Evolutionary conservation across 2,329 filamentous ascomycete species (phyloP).

Genomic region (Penicillium sp.): DNA sequence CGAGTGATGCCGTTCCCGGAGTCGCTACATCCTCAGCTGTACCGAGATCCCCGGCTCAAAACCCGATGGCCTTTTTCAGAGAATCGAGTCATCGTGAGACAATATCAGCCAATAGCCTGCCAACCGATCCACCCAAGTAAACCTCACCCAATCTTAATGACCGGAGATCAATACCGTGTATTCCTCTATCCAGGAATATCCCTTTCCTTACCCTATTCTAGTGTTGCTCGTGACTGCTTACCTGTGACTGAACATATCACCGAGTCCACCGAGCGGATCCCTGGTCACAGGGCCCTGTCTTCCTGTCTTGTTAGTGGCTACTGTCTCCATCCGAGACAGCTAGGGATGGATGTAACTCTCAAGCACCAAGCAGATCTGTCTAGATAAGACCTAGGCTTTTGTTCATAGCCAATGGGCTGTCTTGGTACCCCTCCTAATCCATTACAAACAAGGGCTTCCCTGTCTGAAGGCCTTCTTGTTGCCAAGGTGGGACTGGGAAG

Average conservation of each 20-base stretch:
- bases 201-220: not conserved
- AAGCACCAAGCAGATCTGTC: not conserved
- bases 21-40: not conserved
- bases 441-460: not conserved
- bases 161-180: not conserved
- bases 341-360: not conserved
- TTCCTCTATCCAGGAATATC: not conserved
- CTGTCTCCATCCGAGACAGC: not conserved
- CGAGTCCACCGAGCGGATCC: not conserved
- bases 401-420: not conserved
- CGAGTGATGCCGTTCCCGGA: not conserved
- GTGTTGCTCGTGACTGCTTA: not conserved
- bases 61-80: not conserved
- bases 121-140: not conserved
- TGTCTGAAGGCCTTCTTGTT: not conserved
- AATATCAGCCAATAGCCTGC: not conserved
- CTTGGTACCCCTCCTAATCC: not conserved
- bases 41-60: not conserved
- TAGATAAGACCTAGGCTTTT: not conserved
- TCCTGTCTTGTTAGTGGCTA: not conserved
- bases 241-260: not conserved
- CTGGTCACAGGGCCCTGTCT: not conserved
- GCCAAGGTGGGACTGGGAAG: constrained; percentile 1
- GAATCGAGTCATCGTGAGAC: not conserved
- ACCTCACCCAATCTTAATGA: not conserved